Conservation (phyloP, 805 yeast genomes). For the Starmera caribaea region DNA sequence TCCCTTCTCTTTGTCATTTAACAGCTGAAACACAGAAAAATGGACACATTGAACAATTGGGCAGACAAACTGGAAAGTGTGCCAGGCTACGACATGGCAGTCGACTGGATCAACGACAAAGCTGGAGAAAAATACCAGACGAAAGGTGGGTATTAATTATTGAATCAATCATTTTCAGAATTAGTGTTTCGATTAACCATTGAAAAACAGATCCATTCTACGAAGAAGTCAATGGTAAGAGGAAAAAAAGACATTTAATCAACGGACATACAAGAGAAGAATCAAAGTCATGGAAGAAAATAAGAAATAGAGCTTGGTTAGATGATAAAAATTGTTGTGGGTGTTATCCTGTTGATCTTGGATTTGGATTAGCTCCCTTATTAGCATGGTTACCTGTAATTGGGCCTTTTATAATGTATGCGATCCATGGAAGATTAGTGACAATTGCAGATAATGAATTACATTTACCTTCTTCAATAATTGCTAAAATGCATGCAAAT, state of each 20-base stretch:
- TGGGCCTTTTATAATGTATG: constrained; percentile 82
- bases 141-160: constrained; percentile 21
- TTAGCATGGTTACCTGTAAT: constrained; percentile 65
- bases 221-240: constrained; percentile 41
- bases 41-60: constrained; percentile 13
- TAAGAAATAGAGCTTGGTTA: constrained; percentile 77
- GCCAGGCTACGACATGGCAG: constrained; percentile 49
- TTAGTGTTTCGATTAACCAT: background rate
- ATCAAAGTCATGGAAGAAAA: constrained; percentile 55
- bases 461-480: constrained; percentile 45
- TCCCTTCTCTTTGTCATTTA: no score
- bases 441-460: constrained; percentile 47
- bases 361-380: constrained; percentile 71
- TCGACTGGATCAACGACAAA: constrained; percentile 53
- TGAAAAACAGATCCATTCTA: constrained; percentile 45
- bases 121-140: constrained; percentile 59
- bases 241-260: constrained; percentile 52
- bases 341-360: constrained; percentile 64
- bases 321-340: constrained; percentile 83
- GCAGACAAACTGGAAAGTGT: constrained; percentile 31
- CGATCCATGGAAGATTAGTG: constrained; percentile 61
- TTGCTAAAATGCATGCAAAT: constrained; percentile 68
- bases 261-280: constrained; percentile 48
- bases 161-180: background rate
- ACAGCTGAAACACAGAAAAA: no score